phyloP scores from a whole-genome alignment of 2,329 filamentous ascomycete genomes.

The Aspergillus melleus region DNA sequence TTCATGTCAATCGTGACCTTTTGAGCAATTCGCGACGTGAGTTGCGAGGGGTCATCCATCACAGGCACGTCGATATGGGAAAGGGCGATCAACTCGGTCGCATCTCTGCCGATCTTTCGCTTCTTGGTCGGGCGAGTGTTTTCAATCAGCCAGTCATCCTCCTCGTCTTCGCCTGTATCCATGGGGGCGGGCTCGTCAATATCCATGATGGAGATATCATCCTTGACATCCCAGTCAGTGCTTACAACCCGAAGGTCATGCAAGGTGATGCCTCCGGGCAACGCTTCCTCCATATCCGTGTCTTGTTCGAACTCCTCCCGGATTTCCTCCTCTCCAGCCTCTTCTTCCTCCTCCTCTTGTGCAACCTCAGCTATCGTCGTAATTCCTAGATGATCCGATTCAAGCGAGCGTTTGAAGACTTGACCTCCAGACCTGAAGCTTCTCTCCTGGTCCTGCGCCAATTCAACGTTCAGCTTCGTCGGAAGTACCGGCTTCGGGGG shows the following conservation, averaged over 20 bases:
- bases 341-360: slow-evolving; percentile 45
- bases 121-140: slow-evolving; percentile 62
- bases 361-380: slow-evolving; percentile 47
- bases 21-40: slow-evolving; percentile 71
- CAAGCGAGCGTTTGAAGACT: slow-evolving; percentile 51
- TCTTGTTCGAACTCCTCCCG: slow-evolving; percentile 53
- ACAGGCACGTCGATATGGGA: slow-evolving; percentile 66
- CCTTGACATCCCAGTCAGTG: slow-evolving; percentile 75
- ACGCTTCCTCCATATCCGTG: slow-evolving; percentile 62
- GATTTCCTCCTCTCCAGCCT: slow-evolving; percentile 37
- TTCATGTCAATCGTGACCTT: slow-evolving; percentile 82
- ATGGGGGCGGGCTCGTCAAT: slow-evolving; percentile 22
- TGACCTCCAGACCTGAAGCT: slow-evolving; percentile 74
- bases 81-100: slow-evolving; percentile 49
- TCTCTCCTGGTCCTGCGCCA: slow-evolving; percentile 83
- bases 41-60: slow-evolving; percentile 77
- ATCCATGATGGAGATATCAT: slow-evolving; percentile 49
- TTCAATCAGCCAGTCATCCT: slow-evolving; percentile 53
- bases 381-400: slow-evolving; percentile 58
- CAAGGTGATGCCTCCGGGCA: slow-evolving; percentile 68
- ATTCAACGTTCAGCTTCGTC: slow-evolving; percentile 83
- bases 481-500: slow-evolving; percentile 79
- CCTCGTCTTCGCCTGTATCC: slow-evolving; percentile 52
- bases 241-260: slow-evolving; percentile 83
- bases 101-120: slow-evolving; percentile 55